phyloP scores from a whole-genome alignment of 495 filamentous ascomycete genomes.

The Lineolata rhizophorae region DNA sequence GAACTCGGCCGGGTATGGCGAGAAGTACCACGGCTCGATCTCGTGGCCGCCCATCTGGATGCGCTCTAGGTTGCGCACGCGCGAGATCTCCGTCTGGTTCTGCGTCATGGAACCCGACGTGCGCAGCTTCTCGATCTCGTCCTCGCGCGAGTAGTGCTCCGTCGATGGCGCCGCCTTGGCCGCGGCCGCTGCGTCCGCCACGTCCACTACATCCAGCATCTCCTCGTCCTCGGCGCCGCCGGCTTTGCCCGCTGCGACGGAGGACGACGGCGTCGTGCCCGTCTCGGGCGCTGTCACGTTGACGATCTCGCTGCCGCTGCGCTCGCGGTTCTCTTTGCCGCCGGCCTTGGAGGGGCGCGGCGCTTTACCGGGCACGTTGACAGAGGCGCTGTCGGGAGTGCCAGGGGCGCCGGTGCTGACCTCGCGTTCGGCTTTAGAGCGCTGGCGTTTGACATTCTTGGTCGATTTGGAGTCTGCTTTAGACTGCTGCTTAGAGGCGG shows the following conservation, averaged over 20 bases:
- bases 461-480: slow-evolving; percentile 25
- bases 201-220: slow-evolving; percentile 35
- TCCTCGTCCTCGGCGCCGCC: slow-evolving; percentile 38
- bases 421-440: slow-evolving; percentile 25
- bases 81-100: slow-evolving; percentile 89
- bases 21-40: slow-evolving; percentile 96
- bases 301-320: slow-evolving; percentile 27
- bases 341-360: slow-evolving; percentile 32
- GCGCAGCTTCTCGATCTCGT: slow-evolving; percentile 88
- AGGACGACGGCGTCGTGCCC: slow-evolving; percentile 30
- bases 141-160: slow-evolving; percentile 52
- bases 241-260: too few relatives aligned
- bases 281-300: slow-evolving; percentile 14
- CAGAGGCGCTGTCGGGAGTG: slow-evolving; percentile 24
- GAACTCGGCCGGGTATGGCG: slow-evolving; percentile 78
- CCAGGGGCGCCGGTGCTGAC: slow-evolving; percentile 29
- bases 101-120: slow-evolving; percentile 95
- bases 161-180: slow-evolving; percentile 26
- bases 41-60: slow-evolving; percentile 87
- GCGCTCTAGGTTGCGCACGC: slow-evolving; percentile 77
- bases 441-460: slow-evolving; percentile 33
- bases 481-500: slow-evolving; percentile 18
- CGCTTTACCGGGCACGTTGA: slow-evolving; percentile 28
- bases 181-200: slow-evolving; percentile 34
- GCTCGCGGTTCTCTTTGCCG: slow-evolving; percentile 38